Evolutionary conservation across 305 asterid genomes (phyloP).

Genomic region (Fraxinus floribunda): DNA sequence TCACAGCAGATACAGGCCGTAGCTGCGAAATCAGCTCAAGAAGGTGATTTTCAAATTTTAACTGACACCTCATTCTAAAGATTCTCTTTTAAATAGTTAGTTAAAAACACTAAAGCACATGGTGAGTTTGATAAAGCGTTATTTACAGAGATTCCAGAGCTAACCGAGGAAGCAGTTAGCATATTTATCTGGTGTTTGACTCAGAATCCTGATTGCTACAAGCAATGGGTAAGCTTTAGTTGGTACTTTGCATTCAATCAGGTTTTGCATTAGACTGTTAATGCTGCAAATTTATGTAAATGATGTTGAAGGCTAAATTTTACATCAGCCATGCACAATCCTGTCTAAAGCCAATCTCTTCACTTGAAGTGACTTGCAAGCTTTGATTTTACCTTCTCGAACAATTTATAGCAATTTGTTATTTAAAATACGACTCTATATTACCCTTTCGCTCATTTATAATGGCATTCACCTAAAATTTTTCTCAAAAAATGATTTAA

Average conservation of each 20-base stretch:
- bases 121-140: slow-evolving; percentile 16
- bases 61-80: not conserved
- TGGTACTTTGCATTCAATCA: not conserved
- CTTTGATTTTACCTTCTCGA: not conserved
- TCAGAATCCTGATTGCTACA: slow-evolving; percentile 72
- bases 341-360: not conserved
- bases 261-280: not conserved
- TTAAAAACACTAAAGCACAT: not conserved
- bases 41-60: slow-evolving; percentile 44
- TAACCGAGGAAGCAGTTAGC: slow-evolving; percentile 62
- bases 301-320: not conserved
- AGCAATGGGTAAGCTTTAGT: slow-evolving; percentile 67
- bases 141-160: slow-evolving; percentile 56
- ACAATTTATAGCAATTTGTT: not conserved
- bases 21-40: slow-evolving; percentile 58
- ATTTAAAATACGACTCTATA: not conserved
- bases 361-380: not conserved
- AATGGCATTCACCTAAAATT: not conserved
- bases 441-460: not conserved
- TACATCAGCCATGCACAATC: not conserved
- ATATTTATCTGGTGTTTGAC: slow-evolving; percentile 72
- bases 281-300: not conserved
- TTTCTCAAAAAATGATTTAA: not conserved
- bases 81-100: not conserved
- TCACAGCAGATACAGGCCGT: slow-evolving; percentile 59